Evolutionary conservation across 768 basidiomycete genomes (phyloP), one percentile per base, ranked within the genome.

Genomic region (Mycena leptocephala): DNA sequence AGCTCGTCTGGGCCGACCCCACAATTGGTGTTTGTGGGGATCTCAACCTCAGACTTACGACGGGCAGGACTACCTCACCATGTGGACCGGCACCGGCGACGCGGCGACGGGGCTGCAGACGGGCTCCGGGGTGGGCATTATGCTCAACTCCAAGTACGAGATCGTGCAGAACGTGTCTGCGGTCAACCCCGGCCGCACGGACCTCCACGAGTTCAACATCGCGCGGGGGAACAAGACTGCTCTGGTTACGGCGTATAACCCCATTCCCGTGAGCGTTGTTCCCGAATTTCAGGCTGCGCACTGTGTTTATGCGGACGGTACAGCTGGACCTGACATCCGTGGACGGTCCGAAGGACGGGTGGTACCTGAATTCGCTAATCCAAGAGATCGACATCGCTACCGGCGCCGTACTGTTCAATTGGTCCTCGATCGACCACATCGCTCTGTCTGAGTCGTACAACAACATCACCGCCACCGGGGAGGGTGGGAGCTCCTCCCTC

Each of bases 1-100:
- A 72, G 26, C 75, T 76, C 28, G 75, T 76, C 2, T 76, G 75
- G 75, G 20, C 75, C n/a, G 64, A 72, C 24, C 64, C 64, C 5
- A 41, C 30, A 10, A 14, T 67, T 28, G 69, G 53, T 14, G 20
- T 1, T 28, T 76, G 70, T 39, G 11, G 24, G 20, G 56, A 72
- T 20, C 55, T 76, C 32, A 72, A 76, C 35, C 32, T 6, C 75
- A 76, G 39, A 76, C 41, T 0, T 76, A 30, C 35, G 32, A 66
- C 9, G 75, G 75, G 5, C 14, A 71, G 48, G 39, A 41, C 53
- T 70, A 65, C 46, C 75, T 76, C 28, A 76, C 75, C 3, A n/a
- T 72, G 22, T 76, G 75, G 75, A 32, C 67, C 10, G 75, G 75
- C 39, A n/a, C 11, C 2, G 75, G 75, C n/a, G n/a, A 20, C 28